Base-by-base conservation (phyloP, 352 stramenopile genomes). In the Pythium aristosporum region DNA sequence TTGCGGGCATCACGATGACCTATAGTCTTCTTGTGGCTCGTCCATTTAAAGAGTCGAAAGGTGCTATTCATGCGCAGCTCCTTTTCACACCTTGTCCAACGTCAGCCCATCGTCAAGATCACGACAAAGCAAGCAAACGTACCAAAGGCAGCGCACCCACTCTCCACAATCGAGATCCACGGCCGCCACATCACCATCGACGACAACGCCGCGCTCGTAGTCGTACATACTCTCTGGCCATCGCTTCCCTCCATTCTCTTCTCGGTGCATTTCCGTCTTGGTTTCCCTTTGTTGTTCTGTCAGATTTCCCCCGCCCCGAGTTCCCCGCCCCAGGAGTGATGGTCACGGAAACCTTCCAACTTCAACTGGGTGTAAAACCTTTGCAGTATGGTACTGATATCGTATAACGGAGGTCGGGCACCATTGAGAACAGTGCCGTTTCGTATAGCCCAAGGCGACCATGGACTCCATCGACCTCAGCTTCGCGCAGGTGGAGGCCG, bases 401-500 rank as follows among this genome's bases (percentile, higher is more conserved):
- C 23, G 2, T 2, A 23, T 63, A 67, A 44, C n/a, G 13, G 8
- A 72, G 55, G 55, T 49, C 1, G 7, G 34, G 34, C 34, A 12
- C 7, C 4, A 21, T 37, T 43, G 5, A 46, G 39, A 30, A 34
- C 5, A 4, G 64, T 63, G 61, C 51, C 65, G 49, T 39, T 76
- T 72, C 53, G 57, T 49, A 16, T 21, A 60, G 20, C 48, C 15
- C 12, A 18, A 23, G 3, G 20, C n/a, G 44, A 25, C 28, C 1
- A 55, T 67, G 59, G 32, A 54, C 30, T 7, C 16, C 15, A 20
- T 65, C 25, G 42, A 61, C 5, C 65, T 87, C 46, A 89, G 73
- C 42, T 58, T 92, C 37, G 73, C 75, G 37, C 73, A 89, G 56
- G 75, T 91, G 3, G 80, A 92, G 55, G 78, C 86, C 20, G 84